A percentile compares a stretch with the other conserved stretches of the same genome.
These are phyloP conservation scores for Mucor racemosus DNA, from an alignment of 371 early-diverging fungal species.

Conservation along the genomic window DNA sequence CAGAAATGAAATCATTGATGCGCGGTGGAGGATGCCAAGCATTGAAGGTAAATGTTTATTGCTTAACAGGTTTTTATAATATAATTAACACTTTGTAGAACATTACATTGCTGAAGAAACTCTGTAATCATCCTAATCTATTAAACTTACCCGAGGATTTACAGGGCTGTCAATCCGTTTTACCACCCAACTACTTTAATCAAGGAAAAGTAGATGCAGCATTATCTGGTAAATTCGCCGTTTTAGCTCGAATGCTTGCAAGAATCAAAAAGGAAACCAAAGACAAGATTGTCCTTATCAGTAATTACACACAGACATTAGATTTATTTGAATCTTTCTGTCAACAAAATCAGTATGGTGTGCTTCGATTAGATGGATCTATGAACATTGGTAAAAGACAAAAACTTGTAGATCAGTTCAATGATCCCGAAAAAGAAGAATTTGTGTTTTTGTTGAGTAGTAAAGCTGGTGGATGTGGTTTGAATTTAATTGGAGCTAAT, in stretches of 20 bases:
- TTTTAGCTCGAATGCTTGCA: constrained; percentile 79
- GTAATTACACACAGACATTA: constrained; percentile 97
- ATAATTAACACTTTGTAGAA: constrained; percentile 47
- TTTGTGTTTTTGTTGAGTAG: constrained; percentile 95
- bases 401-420: constrained; percentile 93
- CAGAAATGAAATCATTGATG: constrained; percentile 75
- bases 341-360: constrained; percentile 75
- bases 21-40: constrained; percentile 70
- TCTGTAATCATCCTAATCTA: constrained; percentile 93
- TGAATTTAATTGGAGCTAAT: constrained; percentile 97
- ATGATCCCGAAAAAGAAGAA: constrained; percentile 82
- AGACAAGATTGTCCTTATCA: constrained; percentile 96
- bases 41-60: constrained; percentile 55
- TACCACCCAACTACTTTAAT: constrained; percentile 52
- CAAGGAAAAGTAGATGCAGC: constrained; percentile 62
- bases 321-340: constrained; percentile 93
- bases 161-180: constrained; percentile 64
- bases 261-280: constrained; percentile 73
- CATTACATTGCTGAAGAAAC: constrained; percentile 91
- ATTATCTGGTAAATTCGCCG: constrained; percentile 89
- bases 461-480: constrained; percentile 98
- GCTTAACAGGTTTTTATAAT: too few species aligned
- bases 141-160: constrained; percentile 74
- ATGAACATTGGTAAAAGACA: constrained; percentile 91
- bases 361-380: constrained; percentile 90